Evolutionary conservation across 2,329 filamentous ascomycete genomes (phyloP), one percentile per base, ranked within the genome.

Genomic region (Sporothrix phasma): DNA sequence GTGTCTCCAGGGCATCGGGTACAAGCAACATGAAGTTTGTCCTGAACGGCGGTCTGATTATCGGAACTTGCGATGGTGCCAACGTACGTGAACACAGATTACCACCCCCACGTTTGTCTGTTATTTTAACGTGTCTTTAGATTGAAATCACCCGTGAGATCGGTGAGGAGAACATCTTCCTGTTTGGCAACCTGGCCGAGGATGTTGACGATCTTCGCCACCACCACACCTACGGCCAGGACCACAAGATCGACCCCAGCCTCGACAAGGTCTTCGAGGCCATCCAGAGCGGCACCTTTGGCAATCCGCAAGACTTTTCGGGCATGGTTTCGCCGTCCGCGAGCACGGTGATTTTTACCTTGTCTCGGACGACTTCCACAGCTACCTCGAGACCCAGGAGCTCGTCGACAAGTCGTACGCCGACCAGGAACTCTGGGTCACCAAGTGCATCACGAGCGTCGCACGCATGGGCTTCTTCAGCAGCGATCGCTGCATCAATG

Each of bases 21-120:
- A 96, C 92, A 13, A 96, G 90, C 72, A 99, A 99, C 84, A 99
- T 99, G 94, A 99, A 99, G 77, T 99, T 99, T 75, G 94, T 97
- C 15, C 82, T 99, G 72, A 99, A 97, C 72, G 94, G 94, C 68
- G 94, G 94, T 68, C 81, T 99, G 67, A 96, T 99, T 72, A 99
- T 99, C 70, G 94, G 94, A 70, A 99, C 94, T 22, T 97, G 93
- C 74, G 94, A 99, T 72, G 94, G 94, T 73, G 94, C 94, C 68
- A 99, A 99, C 73, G 91, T 94, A 81, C 11, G 51, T 39, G 19
- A 24, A 43, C 4, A 7, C 41, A 2, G 13, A 13, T 11, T 37
- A 15, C 2, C 19, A 13, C 24, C 47, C 47, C 47, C 47, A 31
- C 24, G 5, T 29, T 31, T 22, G 31, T 39, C 19, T 17, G 11